Evolutionary conservation across 2,329 filamentous ascomycete genomes (phyloP), one percentile per base, ranked within the genome.

Genomic region (Arthrobotrys sphaeroides): DNA sequence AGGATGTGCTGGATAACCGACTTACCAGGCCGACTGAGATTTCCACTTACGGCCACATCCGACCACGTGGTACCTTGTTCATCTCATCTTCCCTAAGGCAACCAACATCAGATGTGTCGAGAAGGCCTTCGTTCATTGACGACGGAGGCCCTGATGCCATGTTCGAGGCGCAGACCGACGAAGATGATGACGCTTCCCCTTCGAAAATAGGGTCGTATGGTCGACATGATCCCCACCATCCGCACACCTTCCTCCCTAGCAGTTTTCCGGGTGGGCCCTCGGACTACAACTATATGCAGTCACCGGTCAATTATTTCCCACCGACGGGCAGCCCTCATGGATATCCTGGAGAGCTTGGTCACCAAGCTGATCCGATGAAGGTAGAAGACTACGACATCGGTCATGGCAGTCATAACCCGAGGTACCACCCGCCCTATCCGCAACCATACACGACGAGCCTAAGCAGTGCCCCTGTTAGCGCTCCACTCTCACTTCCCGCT

Each of bases 1-100:
- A 92, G 4, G 93, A 97, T 80, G 91, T 93, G n/a, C 86, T 89
- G 78, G 84, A 85, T 49, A 85, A 86, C n/a, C 82, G 81, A 13
- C 84, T 94, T 9, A 83, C 81, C 26, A 86, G 87, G 0, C 91
- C 91, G 0, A 83, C 85, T 0, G 85, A 87, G 64, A 85, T 88
- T 70, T 26, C 57, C 20, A 51, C 38, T 2, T 75, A 75, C 10
- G 40, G 16, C 31, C 55, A 65, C 49, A 69, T 75, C 10, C 42
- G 57, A 62, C 64, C 72, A 31, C 64, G 70, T 20, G 45, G 16
- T 12, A 62, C 70, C n/a, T 49, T 75, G 0, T 75, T 75, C 47
- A 68, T 75, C 28, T 75, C 70, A 9, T 75, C 70, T n/a, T 75
- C 70, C 5, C 31, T 75, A 2, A 69, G 72, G 28, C 72, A 75